Conservation (phyloP, 2,329 filamentous ascomycete species). For the Calonectria pseudoreteaudii region DNA sequence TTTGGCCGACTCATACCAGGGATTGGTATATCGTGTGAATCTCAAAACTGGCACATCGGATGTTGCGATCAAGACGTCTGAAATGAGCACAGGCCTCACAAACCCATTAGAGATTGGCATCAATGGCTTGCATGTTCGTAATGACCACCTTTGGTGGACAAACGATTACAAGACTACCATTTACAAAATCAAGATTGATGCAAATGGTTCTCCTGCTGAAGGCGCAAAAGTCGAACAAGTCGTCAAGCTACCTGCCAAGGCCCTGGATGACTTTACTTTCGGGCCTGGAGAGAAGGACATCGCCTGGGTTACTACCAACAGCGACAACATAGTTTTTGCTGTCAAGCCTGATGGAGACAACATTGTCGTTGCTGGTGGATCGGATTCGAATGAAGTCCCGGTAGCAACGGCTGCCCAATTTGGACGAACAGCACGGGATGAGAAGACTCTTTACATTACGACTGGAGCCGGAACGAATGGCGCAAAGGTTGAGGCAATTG, state of each 20-base stretch:
- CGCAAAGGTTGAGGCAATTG: constrained; percentile 1
- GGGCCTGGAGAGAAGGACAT: not conserved
- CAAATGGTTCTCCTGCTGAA: not conserved
- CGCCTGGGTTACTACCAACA: constrained; percentile 4
- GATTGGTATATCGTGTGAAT: not conserved
- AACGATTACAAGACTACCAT: not conserved
- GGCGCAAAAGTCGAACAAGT: not conserved
- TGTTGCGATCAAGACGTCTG: not conserved
- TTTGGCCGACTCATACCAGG: not conserved
- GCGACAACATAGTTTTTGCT: constrained; percentile 6
- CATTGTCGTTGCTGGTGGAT: not conserved
- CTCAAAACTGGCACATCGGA: not conserved
- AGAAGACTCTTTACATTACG: not conserved
- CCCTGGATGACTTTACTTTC: constrained; percentile 6
- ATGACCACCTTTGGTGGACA: constrained; percentile 6
- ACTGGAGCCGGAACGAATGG: not conserved
- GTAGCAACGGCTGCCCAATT: not conserved
- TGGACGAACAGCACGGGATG: not conserved
- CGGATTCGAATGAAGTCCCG: not conserved
- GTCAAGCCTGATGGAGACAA: not conserved
- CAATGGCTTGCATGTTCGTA: not conserved
- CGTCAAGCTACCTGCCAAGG: not conserved
- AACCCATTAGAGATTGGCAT: not conserved
- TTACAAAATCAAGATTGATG: not conserved
- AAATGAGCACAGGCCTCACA: not conserved